Evolutionary conservation across 192 early-diverging fungal genomes (phyloP).

Genomic region (Spizellomyces punctatus): DNA sequence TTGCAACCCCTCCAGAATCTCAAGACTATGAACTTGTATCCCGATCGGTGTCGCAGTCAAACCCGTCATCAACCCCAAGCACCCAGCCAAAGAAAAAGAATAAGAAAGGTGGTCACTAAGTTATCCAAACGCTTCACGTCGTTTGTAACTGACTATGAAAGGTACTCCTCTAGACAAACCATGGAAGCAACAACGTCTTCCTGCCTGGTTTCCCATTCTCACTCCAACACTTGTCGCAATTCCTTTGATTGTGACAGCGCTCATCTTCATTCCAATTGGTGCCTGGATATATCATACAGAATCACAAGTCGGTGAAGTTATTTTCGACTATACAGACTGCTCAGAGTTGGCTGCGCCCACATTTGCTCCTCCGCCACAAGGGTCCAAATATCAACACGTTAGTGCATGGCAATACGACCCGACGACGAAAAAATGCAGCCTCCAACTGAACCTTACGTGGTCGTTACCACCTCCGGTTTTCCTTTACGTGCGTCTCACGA

Average conservation of each 20-base stretch:
- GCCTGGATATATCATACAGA: slow-evolving; percentile 7
- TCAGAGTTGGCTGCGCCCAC: slow-evolving; percentile 6
- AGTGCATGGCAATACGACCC: slow-evolving; percentile 52
- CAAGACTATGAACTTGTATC: too few species aligned
- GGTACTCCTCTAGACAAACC: slow-evolving; percentile 3
- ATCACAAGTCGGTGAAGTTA: slow-evolving; percentile 51
- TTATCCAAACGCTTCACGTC: too few species aligned
- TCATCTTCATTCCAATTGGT: slow-evolving; percentile 28
- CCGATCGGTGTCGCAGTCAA: too few species aligned
- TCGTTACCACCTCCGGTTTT: slow-evolving; percentile 77
- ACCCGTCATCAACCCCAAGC: too few species aligned
- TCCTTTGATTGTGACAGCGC: slow-evolving; percentile 23
- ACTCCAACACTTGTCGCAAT: slow-evolving; percentile 18
- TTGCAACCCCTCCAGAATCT: too few species aligned
- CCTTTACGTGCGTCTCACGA: slow-evolving; percentile 92
- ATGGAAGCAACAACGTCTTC: slow-evolving; percentile 29
- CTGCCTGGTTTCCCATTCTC: slow-evolving; percentile 19
- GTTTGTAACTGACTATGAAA: too few species aligned
- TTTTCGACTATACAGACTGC: slow-evolving; percentile 94
- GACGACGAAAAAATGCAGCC: slow-evolving; percentile 63
- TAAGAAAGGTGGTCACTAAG: too few species aligned
- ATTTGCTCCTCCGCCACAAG: slow-evolving; percentile 15
- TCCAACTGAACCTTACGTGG: slow-evolving; percentile 68
- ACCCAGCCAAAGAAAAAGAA: too few species aligned
- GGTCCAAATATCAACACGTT: slow-evolving; percentile 11